Conservation (phyloP, 345 rosid species). For the Brassica juncea region DNA sequence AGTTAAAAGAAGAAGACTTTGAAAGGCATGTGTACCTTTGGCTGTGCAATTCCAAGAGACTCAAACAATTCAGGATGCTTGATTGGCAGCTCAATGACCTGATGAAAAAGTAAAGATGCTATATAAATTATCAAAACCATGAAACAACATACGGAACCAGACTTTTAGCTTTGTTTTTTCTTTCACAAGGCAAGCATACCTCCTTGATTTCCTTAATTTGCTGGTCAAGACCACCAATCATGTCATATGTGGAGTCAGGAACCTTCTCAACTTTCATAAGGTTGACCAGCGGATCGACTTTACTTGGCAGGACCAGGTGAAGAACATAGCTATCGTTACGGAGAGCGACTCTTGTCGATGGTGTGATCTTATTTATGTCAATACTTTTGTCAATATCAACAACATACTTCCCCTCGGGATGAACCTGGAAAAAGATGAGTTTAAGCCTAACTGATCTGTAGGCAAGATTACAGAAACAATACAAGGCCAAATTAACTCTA, state of each 20-base stretch:
- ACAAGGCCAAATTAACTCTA: neutral
- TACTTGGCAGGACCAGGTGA: slow-evolving; percentile 87
- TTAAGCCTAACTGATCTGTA: slow-evolving; percentile 1
- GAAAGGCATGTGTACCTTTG: slow-evolving; percentile 60
- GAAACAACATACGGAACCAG: neutral
- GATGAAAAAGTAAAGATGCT: slow-evolving; percentile 17
- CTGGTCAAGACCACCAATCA: slow-evolving; percentile 99
- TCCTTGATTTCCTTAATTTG: slow-evolving; percentile 98
- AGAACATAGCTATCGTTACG: slow-evolving; percentile 98
- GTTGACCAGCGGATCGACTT: slow-evolving; percentile 96
- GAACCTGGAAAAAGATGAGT: slow-evolving; percentile 58
- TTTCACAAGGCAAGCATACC: slow-evolving; percentile 44
- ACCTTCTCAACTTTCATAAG: slow-evolving; percentile 99
- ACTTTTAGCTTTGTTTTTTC: neutral
- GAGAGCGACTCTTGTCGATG: slow-evolving; percentile 96
- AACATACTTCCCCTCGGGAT: slow-evolving; percentile 98
- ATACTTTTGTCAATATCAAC: slow-evolving; percentile 95
- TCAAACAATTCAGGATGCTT: slow-evolving; percentile 98
- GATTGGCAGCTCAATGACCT: slow-evolving; percentile 99
- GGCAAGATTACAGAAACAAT: neutral
- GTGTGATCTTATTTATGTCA: slow-evolving; percentile 90
- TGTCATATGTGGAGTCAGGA: slow-evolving; percentile 98
- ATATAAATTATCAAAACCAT: neutral
- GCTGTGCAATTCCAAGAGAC: slow-evolving; percentile 98
- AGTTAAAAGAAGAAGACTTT: neutral